A percentile compares a stretch with the other conserved stretches of the same genome.
These are phyloP conservation scores for Boechera retrofracta DNA, from an alignment of 345 rosid genomes.

Conservation along the genomic window DNA sequence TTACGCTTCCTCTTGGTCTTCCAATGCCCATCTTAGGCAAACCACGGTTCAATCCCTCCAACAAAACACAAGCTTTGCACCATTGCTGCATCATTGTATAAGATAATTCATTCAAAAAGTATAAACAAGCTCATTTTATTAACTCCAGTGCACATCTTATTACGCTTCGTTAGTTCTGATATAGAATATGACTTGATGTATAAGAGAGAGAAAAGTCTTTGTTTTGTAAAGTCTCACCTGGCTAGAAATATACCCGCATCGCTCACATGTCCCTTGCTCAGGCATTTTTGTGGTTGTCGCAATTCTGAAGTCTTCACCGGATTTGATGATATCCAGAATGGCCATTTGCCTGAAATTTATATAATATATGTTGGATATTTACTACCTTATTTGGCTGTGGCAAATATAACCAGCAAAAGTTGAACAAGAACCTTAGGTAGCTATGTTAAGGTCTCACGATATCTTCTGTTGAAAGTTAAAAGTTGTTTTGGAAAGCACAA, in stretches of 20 bases:
- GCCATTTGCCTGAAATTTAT: conserved; percentile 74
- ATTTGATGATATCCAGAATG: conserved; percentile 81
- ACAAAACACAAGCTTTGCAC: conserved; percentile 94
- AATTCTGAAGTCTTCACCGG: conserved; percentile 90
- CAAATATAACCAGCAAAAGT: neutral
- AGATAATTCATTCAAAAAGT: neutral
- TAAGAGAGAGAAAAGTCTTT: neutral
- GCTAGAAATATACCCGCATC: conserved; percentile 94
- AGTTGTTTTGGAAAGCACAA: neutral
- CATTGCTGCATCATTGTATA: conserved; percentile 59
- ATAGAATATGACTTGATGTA: neutral
- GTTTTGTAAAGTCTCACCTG: conserved; percentile 56
- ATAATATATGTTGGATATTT: neutral
- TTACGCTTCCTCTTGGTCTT: conserved; percentile 51
- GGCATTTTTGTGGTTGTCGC: conserved; percentile 87
- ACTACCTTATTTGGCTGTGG: neutral
- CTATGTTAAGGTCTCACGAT: conserved; percentile 58
- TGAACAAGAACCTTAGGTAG: conserved; percentile 57
- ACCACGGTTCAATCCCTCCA: conserved; percentile 91
- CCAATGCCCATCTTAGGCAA: conserved; percentile 90
- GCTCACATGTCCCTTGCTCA: conserved; percentile 92
- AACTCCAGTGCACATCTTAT: neutral
- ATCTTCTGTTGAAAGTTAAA: neutral
- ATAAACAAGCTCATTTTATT: neutral
- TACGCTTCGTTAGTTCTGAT: neutral